Base-by-base conservation (phyloP, 148 eudicot species). In the Rhododendron ovatum region DNA sequence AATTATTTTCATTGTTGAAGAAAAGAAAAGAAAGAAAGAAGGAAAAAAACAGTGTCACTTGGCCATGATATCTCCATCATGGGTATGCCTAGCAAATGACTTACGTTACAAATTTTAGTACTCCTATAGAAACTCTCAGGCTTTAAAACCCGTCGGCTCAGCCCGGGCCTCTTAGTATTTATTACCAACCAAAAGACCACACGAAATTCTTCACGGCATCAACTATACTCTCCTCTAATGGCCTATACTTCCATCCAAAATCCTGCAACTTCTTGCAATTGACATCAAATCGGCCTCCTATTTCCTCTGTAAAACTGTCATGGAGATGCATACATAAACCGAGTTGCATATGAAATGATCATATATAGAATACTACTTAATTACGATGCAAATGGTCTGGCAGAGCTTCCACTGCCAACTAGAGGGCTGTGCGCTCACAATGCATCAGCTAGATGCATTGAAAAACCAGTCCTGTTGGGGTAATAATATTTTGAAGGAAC, bases 221-320 rank as follows among this genome's bases (percentile, higher is more conserved):
- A 15, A 75, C 81, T 4, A 91, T 79, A 41, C 88, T 91, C 83
- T 91, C 93, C 85, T 88, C 87, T 84, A 89, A 67, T 71, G 91
- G 88, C 85, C 83, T 89, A 28, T 78, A 88, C 39, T 30, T 85
- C 93, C 89, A 89, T 13, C 93, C 93, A 84, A 91, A 79, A 28
- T 63, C 83, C 73, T 85, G 84, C 87, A 91, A 76, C 59, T 89
- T 89, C 83, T 89, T 88, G 43, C 88, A 85, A 82, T 84, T 89
- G 15, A 83, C 57, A 13, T 47, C 50, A 47, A 47, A 10, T 47
- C 50, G 12, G 10, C 50, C 50, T 47, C 50, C 50, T 47, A 47
- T 47, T 47, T 47, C 12, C 50, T 47, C 50, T 81, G 59, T 91
- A 85, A 89, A 91, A 37, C 89, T 89, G 85, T 48, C 84, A 41